Base-by-base conservation (phyloP, 148 eudicot species). In the Diospyros lotus region DNA sequence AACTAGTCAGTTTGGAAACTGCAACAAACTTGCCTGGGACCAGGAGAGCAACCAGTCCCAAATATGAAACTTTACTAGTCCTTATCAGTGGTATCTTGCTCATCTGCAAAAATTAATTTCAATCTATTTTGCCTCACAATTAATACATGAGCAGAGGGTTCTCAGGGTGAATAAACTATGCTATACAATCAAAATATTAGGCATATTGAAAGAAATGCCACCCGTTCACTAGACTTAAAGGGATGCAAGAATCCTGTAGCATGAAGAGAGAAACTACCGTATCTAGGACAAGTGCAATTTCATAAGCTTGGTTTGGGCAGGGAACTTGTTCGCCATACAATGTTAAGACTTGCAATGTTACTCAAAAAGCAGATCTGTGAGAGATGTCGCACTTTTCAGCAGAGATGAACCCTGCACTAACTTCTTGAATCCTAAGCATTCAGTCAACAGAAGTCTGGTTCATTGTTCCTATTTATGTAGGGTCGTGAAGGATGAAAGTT, bases 61-160 rank as follows among this genome's bases (percentile, higher is more conserved):
- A 28, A 28, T 28, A 28, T 28, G 28, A 28, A 28, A 28, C 28
- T 28, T 28, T 28, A 28, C 28, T 0, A 28, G 28, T 28, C 28
- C 28, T 28, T 28, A 28, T 28, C 28, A 28, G 28, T 28, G 28
- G 0, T 28, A 28, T 28, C 0, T 28, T 28, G 28, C 28, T 70
- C 73, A 70, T 70, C 73, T 70, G 63, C 73, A 68, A 54, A 50
- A 76, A 68, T 74, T 41, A 38, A 52, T 28, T 5, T 13, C 41
- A 39, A 40, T 4, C 66, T 53, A 59, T 39, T 58, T 18, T 72
- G 8, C 48, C 28, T 60, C 11, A 48, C 9, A 28, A 69, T 53
- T 6, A 40, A 54, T 14, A 70, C 45, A 44, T 28, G 45, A 41
- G 9, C 45, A 40, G 2, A 62, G 3, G 1, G 1, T 17, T 17